Evolutionary conservation across 148 eudicot species (phyloP), one percentile per base, ranked within the genome.

Genomic region (Rhododendron simsii): DNA sequence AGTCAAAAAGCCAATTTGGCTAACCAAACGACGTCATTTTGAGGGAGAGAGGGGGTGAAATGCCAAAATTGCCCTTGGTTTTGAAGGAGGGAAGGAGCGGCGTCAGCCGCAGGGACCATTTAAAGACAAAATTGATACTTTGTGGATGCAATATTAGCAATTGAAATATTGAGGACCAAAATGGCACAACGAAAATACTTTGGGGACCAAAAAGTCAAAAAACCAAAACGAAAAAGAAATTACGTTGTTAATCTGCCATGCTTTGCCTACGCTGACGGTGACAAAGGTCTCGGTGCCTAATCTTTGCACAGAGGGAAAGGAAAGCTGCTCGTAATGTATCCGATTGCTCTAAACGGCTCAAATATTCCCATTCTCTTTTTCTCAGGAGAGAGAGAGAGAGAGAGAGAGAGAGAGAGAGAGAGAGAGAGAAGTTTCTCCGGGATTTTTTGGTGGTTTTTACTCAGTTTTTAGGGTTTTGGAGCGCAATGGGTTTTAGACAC

Each of bases 171-270:
- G 30, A 0, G 0, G 30, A 30, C 30, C 0, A 30, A 30, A 30
- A 30, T 30, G 30, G 30, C 30, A 30, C 30, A 0, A 30, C 0
- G 30, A 0, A 30, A 30, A 30, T 30, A 30, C 30, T 30, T 30
- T 30, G 0, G 30, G 30, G 30, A 30, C 30, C 30, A 30, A 30
- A 30, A 30, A 30, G 30, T 30, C 30, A 30, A 30, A 30, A 30
- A 30, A 0, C 30, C 30, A 8, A n/a, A 80, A 26, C 23, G 26
- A 61, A 57, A 20, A 47, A 3, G 1, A 47, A 5, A 20, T 78
- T 91, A 98, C 98, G 41, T 95, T 98, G 90, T 98, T 94, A 84
- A 98, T 91, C 91, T 98, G 99, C 92, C 95, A 98, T 44, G 98
- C 92, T 88, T 98, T 95, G 81, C 99, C 99, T 80, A 98, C 93